phyloP scores from a whole-genome alignment of 495 filamentous ascomycete species.

The Annulohypoxylon moriforme region DNA sequence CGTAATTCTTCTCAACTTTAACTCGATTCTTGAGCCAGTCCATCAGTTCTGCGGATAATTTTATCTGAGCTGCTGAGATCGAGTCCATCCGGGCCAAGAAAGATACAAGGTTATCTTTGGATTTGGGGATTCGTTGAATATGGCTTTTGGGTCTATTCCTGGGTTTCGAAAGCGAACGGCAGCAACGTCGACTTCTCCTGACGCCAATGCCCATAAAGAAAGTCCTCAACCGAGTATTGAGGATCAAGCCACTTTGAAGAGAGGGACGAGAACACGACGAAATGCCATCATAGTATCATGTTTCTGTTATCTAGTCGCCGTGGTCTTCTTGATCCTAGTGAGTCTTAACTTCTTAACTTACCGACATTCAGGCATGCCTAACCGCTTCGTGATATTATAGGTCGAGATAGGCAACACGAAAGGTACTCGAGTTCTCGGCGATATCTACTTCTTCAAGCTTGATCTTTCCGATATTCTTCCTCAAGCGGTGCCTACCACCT shows the following conservation, averaged over 20 bases:
- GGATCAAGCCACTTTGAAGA: conserved; percentile 51
- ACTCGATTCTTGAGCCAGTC: conserved; percentile 1
- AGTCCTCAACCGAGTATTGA: conserved; percentile 23
- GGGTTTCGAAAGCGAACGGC: conserved; percentile 35
- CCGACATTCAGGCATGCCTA: conserved; percentile 8
- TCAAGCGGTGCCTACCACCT: conserved; percentile 74
- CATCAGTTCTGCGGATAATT: conserved; percentile 20
- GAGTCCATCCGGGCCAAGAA: not conserved
- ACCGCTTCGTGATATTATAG: conserved; percentile 42
- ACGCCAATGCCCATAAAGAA: conserved; percentile 39
- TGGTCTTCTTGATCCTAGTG: conserved; percentile 80
- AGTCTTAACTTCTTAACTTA: conserved; percentile 15
- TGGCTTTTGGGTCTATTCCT: conserved; percentile 35
- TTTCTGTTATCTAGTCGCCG: conserved; percentile 75
- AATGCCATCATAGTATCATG: conserved; percentile 69
- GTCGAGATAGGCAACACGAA: conserved; percentile 77
- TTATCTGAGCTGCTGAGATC: conserved; percentile 9
- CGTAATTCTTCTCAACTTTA: conserved; percentile 7
- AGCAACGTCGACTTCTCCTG: conserved; percentile 24
- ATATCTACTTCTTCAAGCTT: conserved; percentile 85
- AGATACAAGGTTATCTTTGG: conserved; percentile 7
- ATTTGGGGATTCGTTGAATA: conserved; percentile 19
- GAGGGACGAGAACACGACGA: conserved; percentile 67
- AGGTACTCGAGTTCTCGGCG: conserved; percentile 66
- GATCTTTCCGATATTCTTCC: conserved; percentile 88